phyloP scores from a whole-genome alignment of 805 yeast species.

The Ogataea philodendri region DNA sequence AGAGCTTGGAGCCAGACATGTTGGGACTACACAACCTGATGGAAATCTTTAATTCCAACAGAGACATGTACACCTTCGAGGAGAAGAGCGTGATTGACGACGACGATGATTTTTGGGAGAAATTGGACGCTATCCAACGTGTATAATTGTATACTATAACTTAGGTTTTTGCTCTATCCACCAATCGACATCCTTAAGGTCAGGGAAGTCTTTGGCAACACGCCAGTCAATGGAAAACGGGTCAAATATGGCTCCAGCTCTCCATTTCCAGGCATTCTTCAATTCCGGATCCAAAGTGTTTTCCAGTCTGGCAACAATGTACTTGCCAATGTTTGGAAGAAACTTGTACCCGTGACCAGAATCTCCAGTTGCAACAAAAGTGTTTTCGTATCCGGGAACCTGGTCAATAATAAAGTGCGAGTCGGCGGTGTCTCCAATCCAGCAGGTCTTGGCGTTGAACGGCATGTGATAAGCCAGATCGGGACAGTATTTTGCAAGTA shows the following conservation, averaged over 20 bases:
- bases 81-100: conserved; percentile 10
- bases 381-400: conserved; percentile 34
- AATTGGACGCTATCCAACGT: conserved; percentile 4
- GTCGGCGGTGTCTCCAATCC: conserved; percentile 42
- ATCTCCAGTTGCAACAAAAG: conserved; percentile 47
- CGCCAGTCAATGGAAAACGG: conserved; percentile 14
- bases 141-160: conserved; percentile 2
- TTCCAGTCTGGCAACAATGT: conserved; percentile 36
- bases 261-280: conserved; percentile 36
- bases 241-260: conserved; percentile 16
- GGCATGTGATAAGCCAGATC: conserved; percentile 39
- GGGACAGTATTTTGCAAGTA: conserved; percentile 39
- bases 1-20: conserved; percentile 4
- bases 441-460: conserved; percentile 36
- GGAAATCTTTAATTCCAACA: conserved; percentile 10
- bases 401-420: conserved; percentile 41
- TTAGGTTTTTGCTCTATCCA: conserved; percentile 18
- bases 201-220: conserved; percentile 18
- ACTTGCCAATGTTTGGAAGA: conserved; percentile 46
- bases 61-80: conserved; percentile 1
- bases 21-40: conserved; percentile 12
- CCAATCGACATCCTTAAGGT: conserved; percentile 16
- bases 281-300: conserved; percentile 28
- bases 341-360: conserved; percentile 49
- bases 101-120: conserved; percentile 19